phyloP scores from a whole-genome alignment of 257 asterid genomes.

The Striga asiatica region DNA sequence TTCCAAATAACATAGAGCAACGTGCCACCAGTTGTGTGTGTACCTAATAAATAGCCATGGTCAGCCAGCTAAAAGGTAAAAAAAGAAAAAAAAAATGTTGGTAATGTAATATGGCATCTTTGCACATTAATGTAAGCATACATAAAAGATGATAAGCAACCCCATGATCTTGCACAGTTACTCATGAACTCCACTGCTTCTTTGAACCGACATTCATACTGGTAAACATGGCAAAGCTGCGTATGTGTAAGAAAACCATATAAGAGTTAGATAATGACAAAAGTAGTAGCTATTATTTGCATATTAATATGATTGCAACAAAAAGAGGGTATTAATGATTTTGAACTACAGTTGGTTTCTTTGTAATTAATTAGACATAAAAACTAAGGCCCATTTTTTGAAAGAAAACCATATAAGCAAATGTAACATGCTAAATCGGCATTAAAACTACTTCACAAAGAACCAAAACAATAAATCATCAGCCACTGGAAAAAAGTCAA shows the following conservation, averaged over 20 bases:
- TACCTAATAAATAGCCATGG: constrained; percentile 34
- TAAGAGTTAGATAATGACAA: neutral
- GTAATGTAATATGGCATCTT: neutral
- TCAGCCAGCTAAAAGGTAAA: neutral
- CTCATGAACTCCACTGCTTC: constrained; percentile 90
- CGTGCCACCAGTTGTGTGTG: constrained; percentile 99
- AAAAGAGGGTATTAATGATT: neutral
- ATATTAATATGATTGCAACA: too few relatives aligned
- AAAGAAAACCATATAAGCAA: too few relatives aligned
- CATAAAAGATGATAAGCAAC: constrained; percentile 75
- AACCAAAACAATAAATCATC: too few relatives aligned
- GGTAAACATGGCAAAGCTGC: constrained; percentile 97
- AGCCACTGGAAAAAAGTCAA: too few relatives aligned
- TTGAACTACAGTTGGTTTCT: neutral
- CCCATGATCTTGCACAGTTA: constrained; percentile 74
- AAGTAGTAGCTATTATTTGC: neutral
- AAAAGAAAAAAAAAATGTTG: neutral
- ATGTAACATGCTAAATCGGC: too few relatives aligned
- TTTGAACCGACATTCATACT: constrained; percentile 70
- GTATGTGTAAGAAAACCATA: neutral
- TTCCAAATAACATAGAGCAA: constrained; percentile 87
- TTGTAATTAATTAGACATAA: neutral
- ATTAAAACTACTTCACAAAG: too few relatives aligned
- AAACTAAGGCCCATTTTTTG: too few relatives aligned
- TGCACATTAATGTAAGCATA: constrained; percentile 21